These are phyloP conservation scores for Chrysochromulina tobinii DNA, from an alignment of 78 protist species.

Conservation along the genomic window DNA sequence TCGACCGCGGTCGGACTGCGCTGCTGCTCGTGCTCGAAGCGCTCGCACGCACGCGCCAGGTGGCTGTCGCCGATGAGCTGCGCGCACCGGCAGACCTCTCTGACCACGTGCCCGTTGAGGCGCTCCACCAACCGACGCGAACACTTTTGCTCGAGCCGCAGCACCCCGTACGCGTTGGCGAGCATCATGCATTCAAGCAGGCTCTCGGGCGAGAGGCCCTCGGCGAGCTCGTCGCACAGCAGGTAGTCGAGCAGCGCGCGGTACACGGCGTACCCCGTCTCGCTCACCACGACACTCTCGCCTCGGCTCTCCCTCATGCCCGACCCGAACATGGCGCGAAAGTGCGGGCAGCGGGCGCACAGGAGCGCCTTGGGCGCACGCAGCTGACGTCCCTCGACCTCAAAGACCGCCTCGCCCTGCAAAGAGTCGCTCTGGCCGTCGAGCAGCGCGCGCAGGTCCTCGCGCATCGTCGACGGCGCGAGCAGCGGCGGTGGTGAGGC, in stretches of 20 bases:
- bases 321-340: constrained; percentile 8
- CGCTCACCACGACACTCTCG: background rate
- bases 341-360: background rate
- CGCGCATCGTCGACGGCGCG: background rate
- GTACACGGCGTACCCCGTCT: background rate
- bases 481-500: background rate
- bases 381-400: background rate
- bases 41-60: background rate
- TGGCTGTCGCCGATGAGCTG: background rate
- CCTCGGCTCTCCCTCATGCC: background rate
- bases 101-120: background rate
- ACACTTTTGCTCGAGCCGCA: background rate
- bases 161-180: background rate
- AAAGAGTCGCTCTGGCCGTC: background rate
- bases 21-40: too few species aligned
- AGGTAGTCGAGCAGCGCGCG: background rate
- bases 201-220: background rate
- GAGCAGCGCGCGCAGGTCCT: background rate
- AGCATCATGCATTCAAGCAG: background rate
- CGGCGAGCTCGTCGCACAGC: background rate
- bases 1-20: too few species aligned
- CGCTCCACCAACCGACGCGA: background rate
- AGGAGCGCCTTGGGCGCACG: background rate
- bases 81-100: background rate
- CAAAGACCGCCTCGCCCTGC: background rate